Evolutionary conservation across 169 alveolate species (phyloP), one percentile per base, ranked within the genome.

Genomic region (Plasmodium cynomolgi): DNA sequence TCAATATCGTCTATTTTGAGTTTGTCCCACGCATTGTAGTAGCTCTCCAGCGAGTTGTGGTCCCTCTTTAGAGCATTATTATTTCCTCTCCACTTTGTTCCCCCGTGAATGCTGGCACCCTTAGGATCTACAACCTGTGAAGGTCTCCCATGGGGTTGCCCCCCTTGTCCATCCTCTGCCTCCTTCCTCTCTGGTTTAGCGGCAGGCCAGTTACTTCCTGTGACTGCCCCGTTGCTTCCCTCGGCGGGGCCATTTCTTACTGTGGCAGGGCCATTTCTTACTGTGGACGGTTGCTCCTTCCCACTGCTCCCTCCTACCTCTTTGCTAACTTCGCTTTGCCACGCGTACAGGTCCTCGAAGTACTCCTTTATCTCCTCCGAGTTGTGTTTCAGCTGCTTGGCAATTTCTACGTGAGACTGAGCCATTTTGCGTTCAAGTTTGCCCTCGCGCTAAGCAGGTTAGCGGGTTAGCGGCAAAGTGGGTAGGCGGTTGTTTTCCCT

Each of bases 301-400:
- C 37, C 77, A 8, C 37, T 23, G 6, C 17, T 68, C n/a, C 41
- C 41, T 5, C 20, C 68, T 75, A 62, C 88, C 26, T 90, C 83
- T 47, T 80, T 77, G 33, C 71, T 39, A 23, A 91, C 74, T 20
- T 82, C 83, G 75, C 41, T 83, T 91, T 91, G 95, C 95, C 95
- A 91, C 31, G 5, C 54, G 26, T 91, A 91, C n/a, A 91, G 85
- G 39, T 91, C 95, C 54, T 91, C 95, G 41, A 91, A 91, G 75
- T 91, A 91, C 15, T 91, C 85, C 75, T 74, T 75, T 75, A 91
- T 81, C 44, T 91, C 95, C 33, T 34, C 71, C n/a, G 95, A 91
- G 74, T 91, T 91, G 50, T 91, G 75, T 50, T 91, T 82, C 54
- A 91, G 75, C 81, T 91, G 95, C 58, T 91, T 91, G 54, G 95